Percentiles rank a stretch among this genome's conserved stretches.
These are phyloP conservation scores for Suillus variegatus DNA, from an alignment of 768 basidiomycete species.

Conservation along the genomic window DNA sequence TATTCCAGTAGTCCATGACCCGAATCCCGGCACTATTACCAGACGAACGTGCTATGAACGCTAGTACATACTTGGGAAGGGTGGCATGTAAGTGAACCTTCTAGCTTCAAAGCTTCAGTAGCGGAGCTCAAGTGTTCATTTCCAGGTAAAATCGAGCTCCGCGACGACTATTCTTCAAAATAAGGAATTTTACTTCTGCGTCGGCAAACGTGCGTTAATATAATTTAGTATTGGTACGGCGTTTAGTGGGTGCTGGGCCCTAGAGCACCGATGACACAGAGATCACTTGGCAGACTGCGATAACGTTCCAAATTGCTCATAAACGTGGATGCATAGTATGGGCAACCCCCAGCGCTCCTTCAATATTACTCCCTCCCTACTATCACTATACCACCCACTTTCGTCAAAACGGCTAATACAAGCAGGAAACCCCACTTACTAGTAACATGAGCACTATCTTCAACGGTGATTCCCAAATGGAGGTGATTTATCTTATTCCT, in stretches of 20 bases:
- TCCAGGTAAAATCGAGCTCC: neutral
- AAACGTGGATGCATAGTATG: neutral
- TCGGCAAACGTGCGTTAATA: neutral
- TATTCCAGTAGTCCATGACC: neutral
- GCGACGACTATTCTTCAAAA: neutral
- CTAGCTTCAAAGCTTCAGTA: too few species aligned
- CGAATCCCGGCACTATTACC: too few species aligned
- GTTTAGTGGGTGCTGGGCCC: neutral
- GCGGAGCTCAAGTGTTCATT: too few species aligned
- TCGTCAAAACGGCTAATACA: neutral
- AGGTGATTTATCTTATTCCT: constrained; percentile 18
- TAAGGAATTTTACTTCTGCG: neutral
- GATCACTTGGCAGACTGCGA: neutral
- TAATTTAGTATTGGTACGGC: neutral
- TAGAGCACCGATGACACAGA: neutral
- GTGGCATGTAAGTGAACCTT: too few species aligned
- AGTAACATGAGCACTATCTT: constrained; percentile 16
- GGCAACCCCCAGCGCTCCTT: neutral
- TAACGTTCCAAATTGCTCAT: neutral
- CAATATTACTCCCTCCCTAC: neutral
- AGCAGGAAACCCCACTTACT: neutral
- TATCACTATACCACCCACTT: neutral
- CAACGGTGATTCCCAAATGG: constrained; percentile 30
- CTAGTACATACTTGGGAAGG: too few species aligned
- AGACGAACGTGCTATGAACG: neutral